Evolutionary conservation across 108 stramenopile species (phyloP).

Genomic region (Parmales sp.): DNA sequence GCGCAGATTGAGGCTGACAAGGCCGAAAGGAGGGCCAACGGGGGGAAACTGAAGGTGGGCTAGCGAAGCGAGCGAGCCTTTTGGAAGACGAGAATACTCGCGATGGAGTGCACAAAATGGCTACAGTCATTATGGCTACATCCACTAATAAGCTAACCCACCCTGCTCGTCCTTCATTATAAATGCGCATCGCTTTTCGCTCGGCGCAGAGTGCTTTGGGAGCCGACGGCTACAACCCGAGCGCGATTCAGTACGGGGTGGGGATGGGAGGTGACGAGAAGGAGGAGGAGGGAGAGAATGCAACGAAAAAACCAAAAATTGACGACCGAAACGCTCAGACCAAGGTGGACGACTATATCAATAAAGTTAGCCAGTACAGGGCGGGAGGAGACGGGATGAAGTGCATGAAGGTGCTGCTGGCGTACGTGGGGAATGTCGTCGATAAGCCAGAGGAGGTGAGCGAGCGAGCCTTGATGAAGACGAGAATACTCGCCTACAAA

Average conservation of each 20-base stretch:
- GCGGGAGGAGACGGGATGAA: slow-evolving; percentile 87
- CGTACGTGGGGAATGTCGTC: slow-evolving; percentile 75
- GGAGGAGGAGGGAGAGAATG: slow-evolving; percentile 16
- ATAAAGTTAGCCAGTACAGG: slow-evolving; percentile 63
- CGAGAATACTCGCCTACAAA: not conserved
- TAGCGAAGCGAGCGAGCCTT: not conserved
- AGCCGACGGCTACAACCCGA: slow-evolving; percentile 85
- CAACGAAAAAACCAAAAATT: slow-evolving; percentile 35
- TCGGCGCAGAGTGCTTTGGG: slow-evolving; percentile 51
- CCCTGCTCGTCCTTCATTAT: not conserved
- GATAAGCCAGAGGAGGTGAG: slow-evolving; percentile 71
- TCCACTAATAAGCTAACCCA: too few species aligned
- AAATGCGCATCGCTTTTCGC: not conserved
- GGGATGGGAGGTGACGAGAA: slow-evolving; percentile 20
- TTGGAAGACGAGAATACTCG: not conserved
- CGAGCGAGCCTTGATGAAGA: not conserved
- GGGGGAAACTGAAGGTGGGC: slow-evolving; percentile 58
- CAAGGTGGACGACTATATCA: slow-evolving; percentile 73
- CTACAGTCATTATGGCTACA: too few species aligned
- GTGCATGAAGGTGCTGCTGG: slow-evolving; percentile 72
- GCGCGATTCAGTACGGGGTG: slow-evolving; percentile 72
- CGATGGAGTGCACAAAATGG: too few species aligned
- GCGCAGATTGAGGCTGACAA: slow-evolving; percentile 87
- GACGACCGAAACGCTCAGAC: slow-evolving; percentile 19
- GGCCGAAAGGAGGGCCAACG: slow-evolving; percentile 64